phyloP scores from a whole-genome alignment of 495 filamentous ascomycete species.

The Venustampulla echinocandica region DNA sequence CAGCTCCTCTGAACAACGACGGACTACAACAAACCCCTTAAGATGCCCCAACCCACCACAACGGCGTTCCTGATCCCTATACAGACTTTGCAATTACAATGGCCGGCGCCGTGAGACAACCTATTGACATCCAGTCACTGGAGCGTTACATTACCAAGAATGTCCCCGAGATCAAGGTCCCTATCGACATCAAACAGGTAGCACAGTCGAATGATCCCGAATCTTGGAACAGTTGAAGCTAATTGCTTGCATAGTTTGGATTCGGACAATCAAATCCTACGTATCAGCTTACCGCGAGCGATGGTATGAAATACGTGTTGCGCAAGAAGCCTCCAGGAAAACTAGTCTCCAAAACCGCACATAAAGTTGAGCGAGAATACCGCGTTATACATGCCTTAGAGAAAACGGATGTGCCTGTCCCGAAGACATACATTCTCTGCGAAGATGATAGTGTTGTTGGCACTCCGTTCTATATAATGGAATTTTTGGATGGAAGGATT shows the following conservation, averaged over 20 bases:
- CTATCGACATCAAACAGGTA: constrained; percentile 85
- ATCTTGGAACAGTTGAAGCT: constrained; percentile 1
- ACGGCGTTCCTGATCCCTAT: neutral
- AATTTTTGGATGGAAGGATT: constrained; percentile 84
- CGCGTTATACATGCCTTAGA: constrained; percentile 78
- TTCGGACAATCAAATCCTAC: constrained; percentile 98
- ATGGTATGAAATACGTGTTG: constrained; percentile 66
- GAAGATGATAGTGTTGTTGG: constrained; percentile 71
- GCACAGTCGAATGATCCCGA: neutral
- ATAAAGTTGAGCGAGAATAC: constrained; percentile 93
- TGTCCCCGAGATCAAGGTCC: constrained; percentile 71
- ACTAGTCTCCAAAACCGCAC: constrained; percentile 85
- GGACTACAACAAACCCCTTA: constrained; percentile 1
- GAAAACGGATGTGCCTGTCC: constrained; percentile 75
- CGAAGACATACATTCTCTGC: constrained; percentile 77
- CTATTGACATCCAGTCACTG: constrained; percentile 69
- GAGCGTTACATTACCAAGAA: constrained; percentile 66
- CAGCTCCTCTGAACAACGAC: constrained; percentile 6
- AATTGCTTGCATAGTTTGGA: constrained; percentile 56
- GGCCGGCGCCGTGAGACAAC: constrained; percentile 83
- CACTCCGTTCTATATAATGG: constrained; percentile 95
- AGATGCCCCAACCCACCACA: neutral
- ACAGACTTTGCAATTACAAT: constrained; percentile 44
- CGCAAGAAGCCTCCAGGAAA: constrained; percentile 94
- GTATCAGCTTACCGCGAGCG: constrained; percentile 69